These are phyloP conservation scores for Rhynchosporium agropyri DNA, from an alignment of 2,329 filamentous ascomycete genomes.

Conservation along the genomic window DNA sequence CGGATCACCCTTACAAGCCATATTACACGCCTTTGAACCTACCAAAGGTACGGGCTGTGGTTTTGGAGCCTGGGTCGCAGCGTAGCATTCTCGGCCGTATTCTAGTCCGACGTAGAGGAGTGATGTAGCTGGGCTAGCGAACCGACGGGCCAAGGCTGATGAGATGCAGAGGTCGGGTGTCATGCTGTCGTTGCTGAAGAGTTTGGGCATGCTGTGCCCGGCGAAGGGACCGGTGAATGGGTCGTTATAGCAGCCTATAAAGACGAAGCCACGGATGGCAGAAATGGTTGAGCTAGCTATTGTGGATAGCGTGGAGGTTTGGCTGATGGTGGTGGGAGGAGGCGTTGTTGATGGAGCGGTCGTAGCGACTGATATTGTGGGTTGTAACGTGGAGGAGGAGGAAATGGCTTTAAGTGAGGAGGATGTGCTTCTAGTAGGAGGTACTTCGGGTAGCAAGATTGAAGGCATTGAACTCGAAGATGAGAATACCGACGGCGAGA, in stretches of 20 bases:
- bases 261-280: conserved; percentile 39
- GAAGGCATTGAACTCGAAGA: neutral
- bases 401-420: too few species aligned
- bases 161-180: conserved; percentile 44
- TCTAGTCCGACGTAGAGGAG: conserved; percentile 41
- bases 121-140: conserved; percentile 38
- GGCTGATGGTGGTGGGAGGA: neutral
- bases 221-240: conserved; percentile 27
- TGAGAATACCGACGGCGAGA: neutral
- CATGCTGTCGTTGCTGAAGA: conserved; percentile 42
- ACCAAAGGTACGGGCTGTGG: conserved; percentile 37
- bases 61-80: conserved; percentile 33
- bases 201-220: conserved; percentile 41
- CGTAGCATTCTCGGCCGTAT: conserved; percentile 44
- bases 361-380: conserved; percentile 19
- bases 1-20: conserved; percentile 37
- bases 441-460: neutral
- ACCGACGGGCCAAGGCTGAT: conserved; percentile 39
- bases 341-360: neutral
- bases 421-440: neutral
- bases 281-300: conserved; percentile 10
- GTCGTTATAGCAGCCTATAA: conserved; percentile 42
- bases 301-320: neutral
- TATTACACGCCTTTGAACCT: conserved; percentile 42
- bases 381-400: neutral